Evolutionary conservation across 495 filamentous ascomycete genomes (phyloP), one percentile per base, ranked within the genome.

Genomic region (Penicillium maclennaniae): DNA sequence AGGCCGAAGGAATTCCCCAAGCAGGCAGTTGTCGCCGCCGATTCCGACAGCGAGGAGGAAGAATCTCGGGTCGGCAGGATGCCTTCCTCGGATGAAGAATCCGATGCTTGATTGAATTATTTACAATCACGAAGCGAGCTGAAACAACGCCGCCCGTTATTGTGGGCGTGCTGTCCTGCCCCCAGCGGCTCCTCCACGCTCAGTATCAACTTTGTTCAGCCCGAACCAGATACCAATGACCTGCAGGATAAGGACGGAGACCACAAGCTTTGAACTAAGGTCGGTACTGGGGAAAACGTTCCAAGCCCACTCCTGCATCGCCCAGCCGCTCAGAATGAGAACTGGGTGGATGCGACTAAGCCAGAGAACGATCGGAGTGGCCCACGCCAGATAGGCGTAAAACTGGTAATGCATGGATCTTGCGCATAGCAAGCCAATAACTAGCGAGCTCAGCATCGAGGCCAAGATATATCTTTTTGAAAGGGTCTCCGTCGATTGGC

Each of bases 381-480:
- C 83, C 91, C 91, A 96, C 42, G 89, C 87, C 40, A 96, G 79
- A 76, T 92, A 96, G 45, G 89, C 81, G 74, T 92, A 97, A 75
- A 98, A 98, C 64, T 98, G 93, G 69, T 97, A 98, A 73, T 98
- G 93, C 48, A 98, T 77, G 20, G 85, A 90, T 47, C 93, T 79
- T 14, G 93, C 93, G 63, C 91, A 97, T 34, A 97, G 81, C 72
- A 96, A 80, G 36, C 93, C 93, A 59, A 96, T 83, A 34, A 81
- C 76, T 54, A 93, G 87, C 37, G 91, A 87, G 4, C 85, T 85
- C 44, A 98, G 80, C 52, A 95, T 79, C 9, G 83, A 79, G 1
- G 85, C 89, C 73, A 92, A 79, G 49, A 93, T 81, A 67, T 88
- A 96, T 28, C 79, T 73, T 20, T 86, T 85, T 4, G 87, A 88